Conservation (phyloP, 2,329 filamentous ascomycete genomes). For the Fusarium nygamai region DNA sequence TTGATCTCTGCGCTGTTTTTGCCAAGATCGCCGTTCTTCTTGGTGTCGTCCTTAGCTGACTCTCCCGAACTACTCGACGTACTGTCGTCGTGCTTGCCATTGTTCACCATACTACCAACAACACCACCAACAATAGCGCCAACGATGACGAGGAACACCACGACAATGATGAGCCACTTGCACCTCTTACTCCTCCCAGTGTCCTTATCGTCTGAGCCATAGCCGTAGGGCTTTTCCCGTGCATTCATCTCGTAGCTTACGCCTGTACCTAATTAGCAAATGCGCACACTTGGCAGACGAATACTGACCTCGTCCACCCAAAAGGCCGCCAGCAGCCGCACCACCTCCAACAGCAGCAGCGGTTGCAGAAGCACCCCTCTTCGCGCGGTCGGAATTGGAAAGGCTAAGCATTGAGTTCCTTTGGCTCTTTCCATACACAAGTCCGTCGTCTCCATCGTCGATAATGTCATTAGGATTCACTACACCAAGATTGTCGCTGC, state of each 20-base stretch:
- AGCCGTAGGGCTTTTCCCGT: conserved; percentile 71
- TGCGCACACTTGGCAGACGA: background rate
- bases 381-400: conserved; percentile 53
- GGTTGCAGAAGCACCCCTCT: conserved; percentile 37
- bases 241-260: conserved; percentile 47
- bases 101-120: conserved; percentile 75
- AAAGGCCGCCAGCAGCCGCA: conserved; percentile 53
- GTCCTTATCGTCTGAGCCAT: conserved; percentile 69
- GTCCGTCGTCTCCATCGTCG: conserved; percentile 89
- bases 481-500: conserved; percentile 62
- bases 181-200: conserved; percentile 70
- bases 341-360: conserved; percentile 59
- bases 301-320: conserved; percentile 44
- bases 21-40: conserved; percentile 74
- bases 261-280: conserved; percentile 28
- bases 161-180: conserved; percentile 73
- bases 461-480: conserved; percentile 83
- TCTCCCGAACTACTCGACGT: conserved; percentile 47
- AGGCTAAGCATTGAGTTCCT: conserved; percentile 70
- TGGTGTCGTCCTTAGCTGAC: conserved; percentile 68
- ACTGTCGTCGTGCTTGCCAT: conserved; percentile 35
- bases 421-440: conserved; percentile 62
- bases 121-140: conserved; percentile 79
- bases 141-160: conserved; percentile 72
- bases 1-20: conserved; percentile 84